Evolutionary conservation across 441 rosid genomes (phyloP).

Genomic region (Dalechampia spathulata): DNA sequence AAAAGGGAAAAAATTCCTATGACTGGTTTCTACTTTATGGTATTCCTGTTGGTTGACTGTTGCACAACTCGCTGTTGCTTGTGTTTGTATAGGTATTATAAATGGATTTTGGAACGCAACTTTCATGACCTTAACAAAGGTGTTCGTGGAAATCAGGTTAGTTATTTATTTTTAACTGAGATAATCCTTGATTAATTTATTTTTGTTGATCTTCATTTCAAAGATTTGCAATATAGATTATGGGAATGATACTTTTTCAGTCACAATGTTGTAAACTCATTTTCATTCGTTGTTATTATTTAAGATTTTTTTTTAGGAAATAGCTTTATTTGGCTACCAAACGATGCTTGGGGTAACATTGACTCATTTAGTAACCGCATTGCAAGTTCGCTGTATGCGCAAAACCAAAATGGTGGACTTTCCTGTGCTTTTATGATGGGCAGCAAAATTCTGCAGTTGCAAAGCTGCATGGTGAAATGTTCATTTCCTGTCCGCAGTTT

Average conservation of each 20-base stretch:
- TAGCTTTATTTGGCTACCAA: too few relatives aligned
- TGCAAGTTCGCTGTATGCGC: too few relatives aligned
- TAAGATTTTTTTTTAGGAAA: too few relatives aligned
- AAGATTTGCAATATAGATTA: neutral
- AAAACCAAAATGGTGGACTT: neutral
- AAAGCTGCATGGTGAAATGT: neutral
- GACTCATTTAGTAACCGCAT: too few relatives aligned
- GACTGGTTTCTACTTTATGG: neutral
- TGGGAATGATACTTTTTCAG: neutral
- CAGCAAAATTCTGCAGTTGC: neutral
- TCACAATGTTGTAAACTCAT: too few relatives aligned
- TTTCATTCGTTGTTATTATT: too few relatives aligned
- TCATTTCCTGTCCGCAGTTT: neutral
- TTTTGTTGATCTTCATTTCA: neutral
- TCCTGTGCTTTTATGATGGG: neutral
- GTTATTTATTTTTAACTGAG: conserved; percentile 7
- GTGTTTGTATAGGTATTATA: conserved; percentile 66
- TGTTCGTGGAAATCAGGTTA: conserved; percentile 99
- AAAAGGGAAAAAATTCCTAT: conserved; percentile 12
- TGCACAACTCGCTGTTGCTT: conserved; percentile 4
- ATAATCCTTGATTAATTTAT: too few relatives aligned
- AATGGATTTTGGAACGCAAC: conserved; percentile 99
- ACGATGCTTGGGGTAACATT: too few relatives aligned
- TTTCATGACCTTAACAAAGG: conserved; percentile 99
- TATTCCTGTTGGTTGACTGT: neutral